Evolutionary conservation across 2,329 filamentous ascomycete genomes (phyloP).

Genomic region (Xylaria sp.): DNA sequence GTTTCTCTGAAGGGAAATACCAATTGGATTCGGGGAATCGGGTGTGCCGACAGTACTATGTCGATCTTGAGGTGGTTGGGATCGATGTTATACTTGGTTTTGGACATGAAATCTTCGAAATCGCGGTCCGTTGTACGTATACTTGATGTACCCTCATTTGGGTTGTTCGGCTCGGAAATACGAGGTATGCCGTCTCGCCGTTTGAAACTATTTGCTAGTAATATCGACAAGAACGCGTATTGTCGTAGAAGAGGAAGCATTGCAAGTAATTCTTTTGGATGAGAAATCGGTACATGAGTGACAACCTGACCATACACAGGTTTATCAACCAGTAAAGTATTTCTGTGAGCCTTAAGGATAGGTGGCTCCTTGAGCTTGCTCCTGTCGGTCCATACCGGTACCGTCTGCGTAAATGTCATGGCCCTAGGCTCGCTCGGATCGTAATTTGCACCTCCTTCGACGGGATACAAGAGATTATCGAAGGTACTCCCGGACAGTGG

Average conservation of each 20-base stretch:
- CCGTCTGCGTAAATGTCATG: slow-evolving; percentile 60
- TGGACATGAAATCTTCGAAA: slow-evolving; percentile 39
- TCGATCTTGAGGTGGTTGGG: slow-evolving; percentile 52
- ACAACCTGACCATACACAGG: slow-evolving; percentile 76
- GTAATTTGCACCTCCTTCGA: slow-evolving; percentile 58
- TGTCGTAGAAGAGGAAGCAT: slow-evolving; percentile 80
- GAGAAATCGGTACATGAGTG: slow-evolving; percentile 76
- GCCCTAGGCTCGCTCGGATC: slow-evolving; percentile 68
- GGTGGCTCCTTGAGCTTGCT: slow-evolving; percentile 45
- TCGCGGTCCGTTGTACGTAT: slow-evolving; percentile 40
- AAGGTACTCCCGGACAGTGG: slow-evolving; percentile 60
- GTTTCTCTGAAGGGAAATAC: slow-evolving; percentile 62
- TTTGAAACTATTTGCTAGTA: slow-evolving; percentile 72
- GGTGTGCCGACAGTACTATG: slow-evolving; percentile 63
- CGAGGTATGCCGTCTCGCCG: slow-evolving; percentile 46
- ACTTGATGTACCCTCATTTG: slow-evolving; percentile 35
- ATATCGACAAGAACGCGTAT: slow-evolving; percentile 74
- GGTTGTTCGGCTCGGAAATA: slow-evolving; percentile 33
- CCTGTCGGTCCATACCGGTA: slow-evolving; percentile 54
- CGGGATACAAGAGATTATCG: slow-evolving; percentile 68
- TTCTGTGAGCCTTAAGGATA: slow-evolving; percentile 58
- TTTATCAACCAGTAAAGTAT: slow-evolving; percentile 76
- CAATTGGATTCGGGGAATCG: slow-evolving; percentile 61
- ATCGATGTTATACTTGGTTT: slow-evolving; percentile 9
- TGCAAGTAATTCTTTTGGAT: slow-evolving; percentile 78